Conservation (phyloP, 208 protist genomes). For the Acanthamoeba castellanii region DNA sequence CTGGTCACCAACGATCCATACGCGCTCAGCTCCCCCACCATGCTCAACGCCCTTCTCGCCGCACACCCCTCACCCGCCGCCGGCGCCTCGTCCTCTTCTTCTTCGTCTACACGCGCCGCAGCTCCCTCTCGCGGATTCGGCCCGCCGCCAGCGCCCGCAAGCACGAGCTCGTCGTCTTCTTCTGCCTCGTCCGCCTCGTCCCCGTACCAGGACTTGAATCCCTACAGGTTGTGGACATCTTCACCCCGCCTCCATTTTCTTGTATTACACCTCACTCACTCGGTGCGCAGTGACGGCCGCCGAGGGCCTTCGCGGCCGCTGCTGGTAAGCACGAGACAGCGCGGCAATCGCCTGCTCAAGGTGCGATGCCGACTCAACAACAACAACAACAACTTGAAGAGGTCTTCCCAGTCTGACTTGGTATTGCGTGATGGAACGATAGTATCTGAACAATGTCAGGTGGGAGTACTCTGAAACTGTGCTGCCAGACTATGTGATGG, state of each 20-base stretch:
- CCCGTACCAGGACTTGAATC: no score
- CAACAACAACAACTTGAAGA: constrained; percentile 32
- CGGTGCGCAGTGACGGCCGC: neutral
- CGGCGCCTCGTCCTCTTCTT: neutral
- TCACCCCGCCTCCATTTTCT: neutral
- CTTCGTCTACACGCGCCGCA: neutral
- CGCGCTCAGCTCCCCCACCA: constrained; percentile 30
- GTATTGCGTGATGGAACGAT: neutral
- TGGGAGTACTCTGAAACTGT: constrained; percentile 44
- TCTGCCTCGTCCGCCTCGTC: neutral
- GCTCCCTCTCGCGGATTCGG: neutral
- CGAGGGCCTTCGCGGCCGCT: constrained; percentile 19
- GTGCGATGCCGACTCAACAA: neutral
- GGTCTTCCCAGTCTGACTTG: neutral
- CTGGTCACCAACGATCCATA: constrained; percentile 22
- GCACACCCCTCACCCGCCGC: neutral
- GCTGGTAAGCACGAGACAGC: constrained; percentile 72
- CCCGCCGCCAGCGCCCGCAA: neutral
- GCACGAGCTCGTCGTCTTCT: neutral
- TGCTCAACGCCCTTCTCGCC: constrained; percentile 24
- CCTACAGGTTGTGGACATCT: neutral
- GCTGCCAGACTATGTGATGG: constrained; percentile 45
- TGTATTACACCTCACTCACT: neutral
- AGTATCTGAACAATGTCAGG: constrained; percentile 14
- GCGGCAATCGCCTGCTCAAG: constrained; percentile 80